Evolutionary conservation across 2,329 filamentous ascomycete genomes (phyloP).

Genomic region (Calycina marina): DNA sequence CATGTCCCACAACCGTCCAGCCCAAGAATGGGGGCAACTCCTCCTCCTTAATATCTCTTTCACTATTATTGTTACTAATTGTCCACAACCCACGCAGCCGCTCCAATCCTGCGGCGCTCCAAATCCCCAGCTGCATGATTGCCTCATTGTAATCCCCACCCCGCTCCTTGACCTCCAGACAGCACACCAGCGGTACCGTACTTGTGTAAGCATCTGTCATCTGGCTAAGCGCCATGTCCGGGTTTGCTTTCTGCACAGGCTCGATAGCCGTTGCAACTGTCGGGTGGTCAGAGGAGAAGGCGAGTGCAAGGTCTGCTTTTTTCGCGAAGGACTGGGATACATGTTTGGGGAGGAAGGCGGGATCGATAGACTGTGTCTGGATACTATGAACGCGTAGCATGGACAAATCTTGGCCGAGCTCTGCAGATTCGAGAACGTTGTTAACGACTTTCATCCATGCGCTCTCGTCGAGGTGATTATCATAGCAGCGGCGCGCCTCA

Average conservation of each 20-base stretch:
- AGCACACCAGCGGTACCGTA: slow-evolving; percentile 9
- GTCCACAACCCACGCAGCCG: slow-evolving; percentile 8
- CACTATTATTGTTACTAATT: slow-evolving; percentile 4
- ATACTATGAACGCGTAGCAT: slow-evolving; percentile 7
- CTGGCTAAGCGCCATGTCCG: slow-evolving; percentile 10
- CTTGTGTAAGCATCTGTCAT: slow-evolving; percentile 12
- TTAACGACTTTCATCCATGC: slow-evolving; percentile 10
- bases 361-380: slow-evolving; percentile 10
- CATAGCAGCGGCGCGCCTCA: slow-evolving; percentile 9
- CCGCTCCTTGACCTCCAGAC: slow-evolving; percentile 8
- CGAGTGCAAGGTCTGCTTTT: slow-evolving; percentile 12
- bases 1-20: not conserved
- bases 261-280: slow-evolving; percentile 7
- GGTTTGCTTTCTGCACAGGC: slow-evolving; percentile 9
- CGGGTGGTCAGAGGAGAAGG: slow-evolving; percentile 9
- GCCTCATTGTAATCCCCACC: slow-evolving; percentile 7
- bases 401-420: slow-evolving; percentile 7
- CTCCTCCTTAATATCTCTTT: slow-evolving; percentile 9
- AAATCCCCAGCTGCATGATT: slow-evolving; percentile 11
- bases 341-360: slow-evolving; percentile 8
- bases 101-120: slow-evolving; percentile 10
- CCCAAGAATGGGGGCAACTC: not conserved
- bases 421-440: slow-evolving; percentile 8
- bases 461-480: slow-evolving; percentile 10
- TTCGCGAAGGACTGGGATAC: slow-evolving; percentile 10